Conservation (phyloP, 768 basidiomycete species). For the Suillus cothurnatus region DNA sequence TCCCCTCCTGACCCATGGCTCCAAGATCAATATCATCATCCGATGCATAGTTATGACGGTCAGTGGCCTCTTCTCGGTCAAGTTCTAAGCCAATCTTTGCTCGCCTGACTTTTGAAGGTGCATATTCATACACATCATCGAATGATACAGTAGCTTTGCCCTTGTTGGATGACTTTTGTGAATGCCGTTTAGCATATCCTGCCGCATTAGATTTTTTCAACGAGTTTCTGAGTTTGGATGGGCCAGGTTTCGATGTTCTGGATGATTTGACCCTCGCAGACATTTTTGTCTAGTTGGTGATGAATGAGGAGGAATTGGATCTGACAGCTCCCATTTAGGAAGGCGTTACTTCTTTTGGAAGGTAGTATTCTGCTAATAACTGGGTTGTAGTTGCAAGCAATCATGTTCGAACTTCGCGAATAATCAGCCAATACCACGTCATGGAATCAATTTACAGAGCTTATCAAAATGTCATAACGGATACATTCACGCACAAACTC, state of each 20-base stretch:
- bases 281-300: constrained; percentile 3
- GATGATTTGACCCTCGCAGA: constrained; percentile 21
- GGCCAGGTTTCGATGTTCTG: constrained; percentile 16
- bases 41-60: constrained; percentile 29
- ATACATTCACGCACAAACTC: not conserved
- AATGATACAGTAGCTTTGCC: constrained; percentile 31
- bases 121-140: constrained; percentile 67
- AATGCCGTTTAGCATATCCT: constrained; percentile 55
- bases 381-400: not conserved
- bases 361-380: constrained; percentile 21
- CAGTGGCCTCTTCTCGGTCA: constrained; percentile 53
- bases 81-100: constrained; percentile 55
- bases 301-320: constrained; percentile 16
- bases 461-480: not conserved
- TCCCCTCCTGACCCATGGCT: constrained; percentile 28
- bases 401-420: not conserved
- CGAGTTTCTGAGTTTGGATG: constrained; percentile 4
- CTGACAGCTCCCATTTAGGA: constrained; percentile 11
- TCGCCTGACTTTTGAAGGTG: constrained; percentile 49
- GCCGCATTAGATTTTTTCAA: constrained; percentile 42
- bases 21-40: constrained; percentile 44
- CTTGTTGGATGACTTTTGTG: constrained; percentile 38
- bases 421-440: not conserved
- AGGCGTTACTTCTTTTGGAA: constrained; percentile 22
- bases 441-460: not conserved